Evolutionary conservation across 495 filamentous ascomycete genomes (phyloP).

Genomic region (Choiromyces venosus): DNA sequence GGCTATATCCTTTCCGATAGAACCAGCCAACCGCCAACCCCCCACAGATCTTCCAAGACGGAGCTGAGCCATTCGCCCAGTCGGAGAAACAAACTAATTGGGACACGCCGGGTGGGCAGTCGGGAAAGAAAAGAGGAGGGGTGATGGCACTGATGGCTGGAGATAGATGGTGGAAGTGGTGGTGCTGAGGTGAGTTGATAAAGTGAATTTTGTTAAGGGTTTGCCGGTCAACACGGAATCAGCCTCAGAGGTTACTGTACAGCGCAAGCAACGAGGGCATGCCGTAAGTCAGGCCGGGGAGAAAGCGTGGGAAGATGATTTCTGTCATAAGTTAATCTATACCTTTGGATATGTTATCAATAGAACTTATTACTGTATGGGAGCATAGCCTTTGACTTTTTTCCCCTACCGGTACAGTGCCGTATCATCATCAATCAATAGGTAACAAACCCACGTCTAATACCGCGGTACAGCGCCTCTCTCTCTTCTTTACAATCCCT

Average conservation of each 20-base stretch:
- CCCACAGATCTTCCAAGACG: slow-evolving; percentile 15
- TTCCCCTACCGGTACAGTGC: not conserved
- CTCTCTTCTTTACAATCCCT: not conserved
- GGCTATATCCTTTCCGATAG: slow-evolving; percentile 34
- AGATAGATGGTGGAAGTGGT: not conserved
- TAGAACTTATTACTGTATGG: not conserved
- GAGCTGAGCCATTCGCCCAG: slow-evolving; percentile 22
- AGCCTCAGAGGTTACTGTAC: not conserved
- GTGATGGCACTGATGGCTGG: not conserved
- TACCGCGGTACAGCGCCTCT: not conserved
- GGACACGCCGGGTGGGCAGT: slow-evolving; percentile 29
- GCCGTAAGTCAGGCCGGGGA: not conserved
- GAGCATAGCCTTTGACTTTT: not conserved
- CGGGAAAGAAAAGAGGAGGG: slow-evolving; percentile 16
- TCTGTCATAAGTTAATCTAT: not conserved
- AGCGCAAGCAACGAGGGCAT: not conserved
- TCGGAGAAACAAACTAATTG: slow-evolving; percentile 40
- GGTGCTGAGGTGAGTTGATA: not conserved
- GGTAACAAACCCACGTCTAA: not conserved
- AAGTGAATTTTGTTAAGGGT: not conserved
- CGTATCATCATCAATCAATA: not conserved
- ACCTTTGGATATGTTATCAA: not conserved
- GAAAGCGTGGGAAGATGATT: not conserved
- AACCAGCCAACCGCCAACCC: slow-evolving; percentile 24
- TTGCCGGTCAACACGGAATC: slow-evolving; percentile 1